These are phyloP conservation scores for Pseudocercospora crystallina DNA, from an alignment of 2,329 filamentous ascomycete species.

Conservation along the genomic window DNA sequence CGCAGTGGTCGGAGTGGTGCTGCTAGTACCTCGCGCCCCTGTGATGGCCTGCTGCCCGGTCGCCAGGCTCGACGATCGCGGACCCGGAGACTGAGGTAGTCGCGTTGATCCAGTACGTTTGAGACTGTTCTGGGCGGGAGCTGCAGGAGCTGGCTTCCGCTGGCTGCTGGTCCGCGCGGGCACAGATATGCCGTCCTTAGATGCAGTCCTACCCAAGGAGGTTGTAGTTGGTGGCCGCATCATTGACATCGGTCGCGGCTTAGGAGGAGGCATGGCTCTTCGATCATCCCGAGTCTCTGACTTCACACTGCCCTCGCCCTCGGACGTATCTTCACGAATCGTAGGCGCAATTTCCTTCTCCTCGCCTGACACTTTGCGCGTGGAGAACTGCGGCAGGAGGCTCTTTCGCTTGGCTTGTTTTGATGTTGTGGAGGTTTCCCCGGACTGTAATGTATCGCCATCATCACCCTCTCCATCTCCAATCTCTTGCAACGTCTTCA, in stretches of 20 bases:
- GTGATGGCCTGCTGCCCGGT: conserved; percentile 15
- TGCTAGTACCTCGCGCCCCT: conserved; percentile 7
- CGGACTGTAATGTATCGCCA: conserved; percentile 3
- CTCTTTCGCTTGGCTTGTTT: conserved; percentile 33
- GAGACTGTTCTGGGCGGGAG: conserved; percentile 6
- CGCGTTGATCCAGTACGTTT: conserved; percentile 28
- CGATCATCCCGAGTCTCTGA: conserved; percentile 18
- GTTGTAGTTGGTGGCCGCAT: conserved; percentile 21
- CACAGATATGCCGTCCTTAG: conserved; percentile 14
- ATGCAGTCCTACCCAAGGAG: conserved; percentile 18
- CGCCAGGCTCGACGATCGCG: conserved; percentile 4
- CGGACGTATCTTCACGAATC: conserved; percentile 26
- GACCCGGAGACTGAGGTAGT: conserved; percentile 24
- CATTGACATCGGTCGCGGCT: conserved; percentile 21
- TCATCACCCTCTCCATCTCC: conserved; percentile 11
- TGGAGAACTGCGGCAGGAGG: conserved; percentile 31
- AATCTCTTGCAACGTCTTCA: conserved; percentile 22
- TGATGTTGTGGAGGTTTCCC: conserved; percentile 11
- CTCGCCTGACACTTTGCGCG: conserved; percentile 24
- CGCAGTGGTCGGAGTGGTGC: conserved; percentile 14
- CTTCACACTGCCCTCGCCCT: conserved; percentile 15
- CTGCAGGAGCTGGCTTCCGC: conserved; percentile 5
- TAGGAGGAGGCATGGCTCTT: conserved; percentile 30
- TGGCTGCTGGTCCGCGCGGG: conserved; percentile 10
- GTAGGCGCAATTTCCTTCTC: conserved; percentile 16